Evolutionary conservation across 352 stramenopile genomes (phyloP), one percentile per base, ranked within the genome.

Genomic region (Phytophthora melonis): DNA sequence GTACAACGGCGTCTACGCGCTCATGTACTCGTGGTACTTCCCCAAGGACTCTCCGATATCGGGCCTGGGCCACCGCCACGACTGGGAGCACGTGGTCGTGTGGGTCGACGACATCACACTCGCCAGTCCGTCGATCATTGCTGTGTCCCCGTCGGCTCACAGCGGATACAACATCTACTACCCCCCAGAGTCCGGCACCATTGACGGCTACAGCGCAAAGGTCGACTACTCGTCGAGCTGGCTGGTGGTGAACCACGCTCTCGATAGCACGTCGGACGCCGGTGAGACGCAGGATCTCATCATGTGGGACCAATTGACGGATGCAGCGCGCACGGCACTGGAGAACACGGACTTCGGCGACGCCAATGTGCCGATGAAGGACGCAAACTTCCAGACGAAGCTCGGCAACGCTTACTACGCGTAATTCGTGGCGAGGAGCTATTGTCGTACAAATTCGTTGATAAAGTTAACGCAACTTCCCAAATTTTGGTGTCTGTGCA

Each of bases 11-110:
- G 43, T 66, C 11, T 78, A 63, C 34, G 71, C 59, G 7, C 32
- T 78, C 73, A 78, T 78, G 71, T 78, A 78, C 77, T 76, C 73
- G 36, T 83, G 77, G 77, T 83, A 83, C 63, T 77, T 85, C 64
- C 75, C 76, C 50, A 85, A 85, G 69, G 78, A 85, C 66, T 79
- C 73, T 39, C 72, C 63, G 50, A 66, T 70, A 41, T 60, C 72
- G 5, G 58, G 57, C 1, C 49, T 82, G 5, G 76, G 76, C 59
- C 45, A 53, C 19, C 45, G 45, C 45, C 45, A 53, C 18, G 45
- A 53, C 7, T 53, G 45, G 45, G 45, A 53, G 19, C 45, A 53
- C 19, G 47, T 54, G 7, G n/a, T 54, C n/a, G 19, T 54, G 1
- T 54, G 41, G 14, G 70, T 83, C 59, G 66, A 81, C 53, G 60